Evolutionary conservation across 2,329 filamentous ascomycete genomes (phyloP).

Genomic region (Pyricularia pennisetigena): DNA sequence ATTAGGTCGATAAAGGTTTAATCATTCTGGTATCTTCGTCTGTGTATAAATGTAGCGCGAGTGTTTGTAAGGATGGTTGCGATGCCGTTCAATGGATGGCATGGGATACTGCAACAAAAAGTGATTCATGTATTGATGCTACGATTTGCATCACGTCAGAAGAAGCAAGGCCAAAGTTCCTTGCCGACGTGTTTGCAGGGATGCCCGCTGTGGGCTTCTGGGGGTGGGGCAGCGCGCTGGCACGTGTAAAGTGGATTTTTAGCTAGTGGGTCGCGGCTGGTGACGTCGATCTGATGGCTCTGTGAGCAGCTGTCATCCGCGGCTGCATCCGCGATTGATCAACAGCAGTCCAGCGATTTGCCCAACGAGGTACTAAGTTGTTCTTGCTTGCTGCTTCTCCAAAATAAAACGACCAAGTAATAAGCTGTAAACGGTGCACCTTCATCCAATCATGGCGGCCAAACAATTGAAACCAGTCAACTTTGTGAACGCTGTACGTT

Average conservation of each 20-base stretch:
- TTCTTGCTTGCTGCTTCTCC: too few species aligned
- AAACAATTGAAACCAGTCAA: constrained; percentile 17
- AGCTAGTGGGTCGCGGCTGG: not conserved
- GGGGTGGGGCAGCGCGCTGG: not conserved
- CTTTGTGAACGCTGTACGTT: constrained; percentile 21
- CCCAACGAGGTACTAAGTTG: too few species aligned
- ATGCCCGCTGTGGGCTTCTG: not conserved
- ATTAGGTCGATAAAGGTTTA: not conserved
- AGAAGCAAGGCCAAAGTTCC: not conserved
- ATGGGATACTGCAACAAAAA: not conserved
- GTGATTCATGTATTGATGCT: not conserved
- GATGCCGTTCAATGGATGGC: not conserved
- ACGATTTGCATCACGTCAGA: not conserved
- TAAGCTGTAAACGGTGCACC: not conserved
- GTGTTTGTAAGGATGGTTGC: not conserved
- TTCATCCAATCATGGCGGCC: constrained; percentile 14
- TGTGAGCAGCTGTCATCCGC: not conserved
- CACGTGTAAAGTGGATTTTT: not conserved
- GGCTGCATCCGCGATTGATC: too few species aligned
- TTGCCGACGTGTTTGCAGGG: not conserved
- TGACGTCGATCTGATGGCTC: not conserved
- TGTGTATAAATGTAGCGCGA: not conserved
- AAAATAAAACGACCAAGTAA: too few species aligned
- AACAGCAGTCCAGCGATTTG: not conserved
- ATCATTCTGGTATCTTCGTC: not conserved